Conservation (phyloP, 2,329 filamentous ascomycete genomes). For the Capronia americana region DNA sequence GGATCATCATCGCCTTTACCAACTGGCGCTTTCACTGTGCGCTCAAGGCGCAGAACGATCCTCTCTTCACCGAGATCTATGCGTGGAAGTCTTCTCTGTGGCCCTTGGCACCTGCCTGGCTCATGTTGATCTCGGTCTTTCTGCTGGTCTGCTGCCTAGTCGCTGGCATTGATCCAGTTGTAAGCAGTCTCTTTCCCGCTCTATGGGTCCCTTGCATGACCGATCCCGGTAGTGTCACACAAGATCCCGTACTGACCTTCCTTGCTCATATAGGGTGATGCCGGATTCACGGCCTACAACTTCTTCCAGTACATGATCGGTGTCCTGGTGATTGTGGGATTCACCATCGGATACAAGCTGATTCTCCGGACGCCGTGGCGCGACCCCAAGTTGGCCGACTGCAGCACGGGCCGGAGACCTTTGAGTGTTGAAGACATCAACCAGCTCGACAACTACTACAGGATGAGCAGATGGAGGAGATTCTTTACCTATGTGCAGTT, state of each 20-base stretch:
- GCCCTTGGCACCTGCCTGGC: slow-evolving; percentile 43
- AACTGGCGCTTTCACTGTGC: slow-evolving; percentile 44
- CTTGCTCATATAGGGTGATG: slow-evolving; percentile 13
- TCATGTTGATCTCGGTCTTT: slow-evolving; percentile 38
- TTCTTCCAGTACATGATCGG: slow-evolving; percentile 44
- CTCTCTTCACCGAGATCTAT: slow-evolving; percentile 41
- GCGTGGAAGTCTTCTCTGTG: slow-evolving; percentile 43
- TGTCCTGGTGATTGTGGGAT: slow-evolving; percentile 39
- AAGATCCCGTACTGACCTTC: not conserved
- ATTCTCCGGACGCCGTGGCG: slow-evolving; percentile 38
- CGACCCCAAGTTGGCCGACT: slow-evolving; percentile 38
- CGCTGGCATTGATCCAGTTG: slow-evolving; percentile 31
- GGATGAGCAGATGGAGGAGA: slow-evolving; percentile 37
- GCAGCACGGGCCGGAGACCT: slow-evolving; percentile 37
- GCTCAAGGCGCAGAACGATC: slow-evolving; percentile 41
- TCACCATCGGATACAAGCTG: slow-evolving; percentile 41
- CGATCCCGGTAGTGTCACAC: not conserved
- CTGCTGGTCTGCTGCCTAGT: slow-evolving; percentile 35
- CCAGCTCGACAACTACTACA: slow-evolving; percentile 40
- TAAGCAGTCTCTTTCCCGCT: not conserved
- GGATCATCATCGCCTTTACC: slow-evolving; percentile 46
- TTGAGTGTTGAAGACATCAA: slow-evolving; percentile 39
- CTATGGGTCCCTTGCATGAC: not conserved
- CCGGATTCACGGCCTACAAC: slow-evolving; percentile 32
- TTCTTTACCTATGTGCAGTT: slow-evolving; percentile 33